Conservation (phyloP, 1,284 basidiomycete genomes). For the Leccinum fallax region DNA sequence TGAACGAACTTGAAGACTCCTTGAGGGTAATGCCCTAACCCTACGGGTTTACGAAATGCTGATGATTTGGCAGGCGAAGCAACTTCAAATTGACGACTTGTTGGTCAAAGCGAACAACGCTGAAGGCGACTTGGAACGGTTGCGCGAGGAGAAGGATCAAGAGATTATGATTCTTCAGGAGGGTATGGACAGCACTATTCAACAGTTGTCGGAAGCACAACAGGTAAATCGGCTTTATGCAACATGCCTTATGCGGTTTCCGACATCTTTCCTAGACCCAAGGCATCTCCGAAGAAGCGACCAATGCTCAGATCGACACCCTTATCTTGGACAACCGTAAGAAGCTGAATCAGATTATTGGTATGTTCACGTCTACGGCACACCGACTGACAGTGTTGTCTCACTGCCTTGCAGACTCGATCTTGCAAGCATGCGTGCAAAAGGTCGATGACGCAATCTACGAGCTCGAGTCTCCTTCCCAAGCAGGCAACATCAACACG, state of each 20-base stretch:
- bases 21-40: constrained; percentile 64
- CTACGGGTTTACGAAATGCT: constrained; percentile 11
- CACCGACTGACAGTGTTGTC: constrained; percentile 2
- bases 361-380: constrained; percentile 41
- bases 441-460: constrained; percentile 98
- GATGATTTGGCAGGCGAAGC: constrained; percentile 68
- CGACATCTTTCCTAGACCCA: constrained; percentile 56
- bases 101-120: constrained; percentile 78
- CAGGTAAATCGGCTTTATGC: constrained; percentile 52
- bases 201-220: constrained; percentile 86
- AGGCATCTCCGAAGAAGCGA: constrained; percentile 85
- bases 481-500: constrained; percentile 92
- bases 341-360: constrained; percentile 98
- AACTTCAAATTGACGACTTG: constrained; percentile 93
- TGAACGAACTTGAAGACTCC: constrained; percentile 94
- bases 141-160: constrained; percentile 95
- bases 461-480: constrained; percentile 94
- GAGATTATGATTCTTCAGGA: constrained; percentile 97
- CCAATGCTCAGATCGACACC: constrained; percentile 95
- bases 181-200: constrained; percentile 93
- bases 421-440: constrained; percentile 94
- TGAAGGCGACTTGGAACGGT: constrained; percentile 73
- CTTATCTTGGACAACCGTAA: constrained; percentile 97
- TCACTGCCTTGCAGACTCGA: constrained; percentile 70
- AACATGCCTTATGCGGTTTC: constrained; percentile 3